phyloP scores from a whole-genome alignment of 2,329 filamentous ascomycete species.

The Cercospora sp. region DNA sequence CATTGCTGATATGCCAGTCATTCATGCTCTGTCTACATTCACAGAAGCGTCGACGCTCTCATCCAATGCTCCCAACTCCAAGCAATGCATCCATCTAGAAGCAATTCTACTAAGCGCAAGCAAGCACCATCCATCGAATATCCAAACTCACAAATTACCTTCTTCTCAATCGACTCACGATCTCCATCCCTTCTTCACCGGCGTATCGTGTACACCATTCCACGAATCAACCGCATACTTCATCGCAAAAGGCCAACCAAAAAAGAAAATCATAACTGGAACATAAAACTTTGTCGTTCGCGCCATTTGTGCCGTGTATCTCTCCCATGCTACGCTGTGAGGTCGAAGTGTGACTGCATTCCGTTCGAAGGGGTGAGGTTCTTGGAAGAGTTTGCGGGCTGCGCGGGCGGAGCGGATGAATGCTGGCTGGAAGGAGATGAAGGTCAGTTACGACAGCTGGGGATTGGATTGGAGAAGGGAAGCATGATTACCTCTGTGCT shows the following conservation, averaged over 20 bases:
- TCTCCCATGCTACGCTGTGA: conserved; percentile 20
- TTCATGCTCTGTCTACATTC: too few species aligned
- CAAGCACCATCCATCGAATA: too few species aligned
- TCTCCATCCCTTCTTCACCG: conserved; percentile 1
- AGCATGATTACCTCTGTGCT: conserved; percentile 1
- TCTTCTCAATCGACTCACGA: not conserved
- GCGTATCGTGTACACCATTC: conserved; percentile 21
- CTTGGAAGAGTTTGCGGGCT: conserved; percentile 16
- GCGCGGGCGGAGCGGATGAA: not conserved
- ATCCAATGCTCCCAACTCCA: too few species aligned
- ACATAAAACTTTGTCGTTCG: conserved; percentile 17
- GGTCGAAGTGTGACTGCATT: conserved; percentile 14
- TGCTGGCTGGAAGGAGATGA: conserved; percentile 5
- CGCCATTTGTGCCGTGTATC: conserved; percentile 15
- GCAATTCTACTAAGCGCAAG: too few species aligned
- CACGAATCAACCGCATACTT: conserved; percentile 15
- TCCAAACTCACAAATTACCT: too few species aligned
- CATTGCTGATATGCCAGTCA: too few species aligned
- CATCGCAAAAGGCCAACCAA: conserved; percentile 25
- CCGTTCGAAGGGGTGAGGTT: conserved; percentile 19
- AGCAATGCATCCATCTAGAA: too few species aligned
- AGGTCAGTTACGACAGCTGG: not conserved
- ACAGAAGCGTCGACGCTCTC: too few species aligned
- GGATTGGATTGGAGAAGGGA: too few species aligned
- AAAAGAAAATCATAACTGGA: conserved; percentile 13